Evolutionary conservation across 1,139 yeast species (phyloP), one percentile per base, ranked within the genome.

Genomic region (Candida gigantensis): DNA sequence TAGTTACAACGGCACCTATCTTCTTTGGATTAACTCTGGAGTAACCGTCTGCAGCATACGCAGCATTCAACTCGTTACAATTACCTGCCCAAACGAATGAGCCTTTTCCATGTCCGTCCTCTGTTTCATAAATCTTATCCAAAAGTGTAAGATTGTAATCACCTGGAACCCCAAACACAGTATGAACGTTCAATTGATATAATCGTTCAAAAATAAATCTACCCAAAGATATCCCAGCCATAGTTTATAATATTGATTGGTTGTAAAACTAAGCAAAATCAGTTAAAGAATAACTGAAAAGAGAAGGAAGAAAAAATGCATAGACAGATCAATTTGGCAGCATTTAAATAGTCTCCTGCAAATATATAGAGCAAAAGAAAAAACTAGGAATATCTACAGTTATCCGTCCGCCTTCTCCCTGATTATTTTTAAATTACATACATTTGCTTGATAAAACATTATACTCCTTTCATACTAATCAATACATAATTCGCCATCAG

Each of bases 1-100:
- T 67, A 34, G 73, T 67, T 31, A 67, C 62, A 31, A 67, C 48
- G 41, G 67, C 65, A 4, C 60, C 63, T 35, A 67, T 52, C 16
- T 69, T 60, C 10, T 25, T 30, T 5, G 30, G 23, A 43, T 65
- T 66, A 39, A 67, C 54, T 45, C 73, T 50, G 21, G 69, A 58
- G 48, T 67, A 67, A 4, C 73, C 72, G 41, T 67, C 73, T 15
- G 68, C 72, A 24, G 73, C 70, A 42, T 67, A 65, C 15, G 73
- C 68, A 8, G 72, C 71, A 36, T 65, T 67, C 50, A 67, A 60
- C 45, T 67, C 72, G 44, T 67, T 67, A 50, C 70, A 68, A 45
- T 65, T 64, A 26, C 73, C 73, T 2, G 68, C 68, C 73, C 73
- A 67, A 49, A 57, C 51, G 54, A 65, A 52, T 4, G 46, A 43